phyloP scores from a whole-genome alignment of 345 rosid species.

The Hibiscus syriacus region DNA sequence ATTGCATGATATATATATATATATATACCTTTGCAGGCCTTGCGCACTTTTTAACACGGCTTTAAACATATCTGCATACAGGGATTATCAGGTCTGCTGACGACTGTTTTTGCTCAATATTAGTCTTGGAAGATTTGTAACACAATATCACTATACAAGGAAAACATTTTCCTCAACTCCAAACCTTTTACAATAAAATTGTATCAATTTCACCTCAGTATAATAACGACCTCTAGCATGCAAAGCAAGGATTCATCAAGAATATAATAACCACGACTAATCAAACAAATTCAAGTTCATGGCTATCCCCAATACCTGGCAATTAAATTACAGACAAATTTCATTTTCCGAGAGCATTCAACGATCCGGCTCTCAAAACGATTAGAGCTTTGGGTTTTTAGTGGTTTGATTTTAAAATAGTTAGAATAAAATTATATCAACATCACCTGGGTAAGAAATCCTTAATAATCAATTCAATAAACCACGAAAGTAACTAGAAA shows the following conservation, averaged over 20 bases:
- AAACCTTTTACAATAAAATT: not conserved
- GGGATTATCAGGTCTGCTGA: too few relatives aligned
- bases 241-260: not conserved
- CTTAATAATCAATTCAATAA: not conserved
- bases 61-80: too few relatives aligned
- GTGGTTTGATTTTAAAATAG: not conserved
- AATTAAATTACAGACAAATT: not conserved
- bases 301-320: not conserved
- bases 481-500: not conserved
- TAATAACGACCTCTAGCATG: not conserved
- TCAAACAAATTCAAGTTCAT: not conserved
- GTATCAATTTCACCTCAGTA: not conserved
- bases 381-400: not conserved
- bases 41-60: too few relatives aligned
- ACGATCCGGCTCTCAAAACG: not conserved
- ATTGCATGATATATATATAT: too few relatives aligned
- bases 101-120: not conserved
- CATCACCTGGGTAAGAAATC: not conserved
- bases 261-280: not conserved
- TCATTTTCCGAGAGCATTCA: not conserved
- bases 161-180: too few relatives aligned
- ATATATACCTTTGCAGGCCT: too few relatives aligned
- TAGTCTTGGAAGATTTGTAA: not conserved
- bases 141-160: not conserved
- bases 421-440: not conserved